A percentile compares a stretch with the other conserved stretches of the same genome.
Conservation (phyloP, 1,139 yeast genomes). For the Kodamaea fungicola region DNA sequence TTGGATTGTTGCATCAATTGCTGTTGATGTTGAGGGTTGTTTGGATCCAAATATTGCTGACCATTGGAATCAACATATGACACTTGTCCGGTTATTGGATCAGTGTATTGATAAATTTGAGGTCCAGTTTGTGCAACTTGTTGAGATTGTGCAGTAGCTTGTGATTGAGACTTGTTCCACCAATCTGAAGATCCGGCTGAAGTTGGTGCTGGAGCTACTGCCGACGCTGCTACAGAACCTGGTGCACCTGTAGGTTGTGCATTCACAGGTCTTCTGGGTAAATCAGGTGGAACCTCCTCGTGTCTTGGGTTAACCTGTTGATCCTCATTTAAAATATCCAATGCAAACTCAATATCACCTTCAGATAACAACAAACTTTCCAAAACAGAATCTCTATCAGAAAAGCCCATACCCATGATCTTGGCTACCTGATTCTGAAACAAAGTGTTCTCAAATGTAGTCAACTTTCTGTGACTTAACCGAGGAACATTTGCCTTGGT, state of each 20-base stretch:
- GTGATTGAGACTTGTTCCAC: slow-evolving; percentile 2
- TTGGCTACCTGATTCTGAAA: slow-evolving; percentile 38
- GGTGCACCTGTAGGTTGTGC: slow-evolving; percentile 3
- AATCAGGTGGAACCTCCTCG: slow-evolving; percentile 30
- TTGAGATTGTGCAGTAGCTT: slow-evolving; percentile 5
- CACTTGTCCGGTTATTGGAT: slow-evolving; percentile 59
- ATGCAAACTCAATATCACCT: slow-evolving; percentile 49
- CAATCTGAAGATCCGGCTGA: slow-evolving; percentile 6
- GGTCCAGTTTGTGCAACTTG: slow-evolving; percentile 19
- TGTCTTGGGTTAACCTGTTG: slow-evolving; percentile 32
- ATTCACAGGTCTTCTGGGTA: slow-evolving; percentile 42
- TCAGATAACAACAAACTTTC: slow-evolving; percentile 48
- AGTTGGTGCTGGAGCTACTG: slow-evolving; percentile 7
- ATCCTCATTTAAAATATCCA: slow-evolving; percentile 45
- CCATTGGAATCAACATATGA: slow-evolving; percentile 58
- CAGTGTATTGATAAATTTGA: slow-evolving; percentile 57
- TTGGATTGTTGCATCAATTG: slow-evolving; percentile 42
- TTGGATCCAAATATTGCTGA: slow-evolving; percentile 57
- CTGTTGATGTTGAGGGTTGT: slow-evolving; percentile 52
- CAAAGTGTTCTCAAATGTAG: slow-evolving; percentile 41
- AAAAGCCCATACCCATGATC: slow-evolving; percentile 43
- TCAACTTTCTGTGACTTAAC: slow-evolving; percentile 41
- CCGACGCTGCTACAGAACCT: slow-evolving; percentile 1
- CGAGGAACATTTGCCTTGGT: slow-evolving; percentile 21
- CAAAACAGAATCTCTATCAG: slow-evolving; percentile 42